A percentile compares a stretch with the other conserved stretches of the same genome.
These are phyloP conservation scores for Starmerella floris DNA, from an alignment of 805 yeast species.

Conservation along the genomic window DNA sequence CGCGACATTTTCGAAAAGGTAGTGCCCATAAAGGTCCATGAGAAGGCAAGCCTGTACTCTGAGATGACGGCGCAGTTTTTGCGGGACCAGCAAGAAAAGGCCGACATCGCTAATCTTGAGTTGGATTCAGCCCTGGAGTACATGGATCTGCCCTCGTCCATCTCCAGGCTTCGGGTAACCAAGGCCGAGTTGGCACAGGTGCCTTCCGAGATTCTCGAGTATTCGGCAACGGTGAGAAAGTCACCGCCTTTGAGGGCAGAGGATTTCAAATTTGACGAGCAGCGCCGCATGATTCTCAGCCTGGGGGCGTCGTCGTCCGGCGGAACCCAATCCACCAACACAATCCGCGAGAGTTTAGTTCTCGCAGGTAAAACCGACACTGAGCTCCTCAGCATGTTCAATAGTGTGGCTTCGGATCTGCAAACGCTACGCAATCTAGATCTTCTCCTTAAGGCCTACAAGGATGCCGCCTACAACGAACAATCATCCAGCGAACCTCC, in stretches of 20 bases:
- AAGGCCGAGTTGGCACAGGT: slow-evolving; percentile 14
- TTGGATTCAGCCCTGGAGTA: slow-evolving; percentile 66
- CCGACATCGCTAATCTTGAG: slow-evolving; percentile 69
- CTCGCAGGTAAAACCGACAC: slow-evolving; percentile 37
- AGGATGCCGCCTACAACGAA: slow-evolving; percentile 1
- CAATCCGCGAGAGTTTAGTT: slow-evolving; percentile 21
- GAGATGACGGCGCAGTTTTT: slow-evolving; percentile 74
- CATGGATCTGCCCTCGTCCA: slow-evolving; percentile 47
- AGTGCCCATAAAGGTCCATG: slow-evolving; percentile 77
- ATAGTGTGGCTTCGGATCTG: slow-evolving; percentile 32
- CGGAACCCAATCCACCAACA: not conserved
- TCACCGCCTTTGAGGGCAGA: slow-evolving; percentile 7
- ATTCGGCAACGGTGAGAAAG: slow-evolving; percentile 25
- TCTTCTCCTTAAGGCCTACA: slow-evolving; percentile 6
- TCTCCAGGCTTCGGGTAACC: slow-evolving; percentile 20
- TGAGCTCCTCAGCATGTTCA: slow-evolving; percentile 42
- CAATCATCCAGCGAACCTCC: too few species aligned
- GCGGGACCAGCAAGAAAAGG: slow-evolving; percentile 58
- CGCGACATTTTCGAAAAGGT: slow-evolving; percentile 60
- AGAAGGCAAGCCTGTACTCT: slow-evolving; percentile 71
- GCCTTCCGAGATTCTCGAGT: slow-evolving; percentile 32
- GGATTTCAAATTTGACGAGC: slow-evolving; percentile 21
- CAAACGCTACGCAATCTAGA: slow-evolving; percentile 39
- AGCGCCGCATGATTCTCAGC: slow-evolving; percentile 18
- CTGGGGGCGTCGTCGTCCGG: not conserved